phyloP scores from a whole-genome alignment of 225 moss, liverwort and hornwort genomes.

The Bryum argenteum region DNA sequence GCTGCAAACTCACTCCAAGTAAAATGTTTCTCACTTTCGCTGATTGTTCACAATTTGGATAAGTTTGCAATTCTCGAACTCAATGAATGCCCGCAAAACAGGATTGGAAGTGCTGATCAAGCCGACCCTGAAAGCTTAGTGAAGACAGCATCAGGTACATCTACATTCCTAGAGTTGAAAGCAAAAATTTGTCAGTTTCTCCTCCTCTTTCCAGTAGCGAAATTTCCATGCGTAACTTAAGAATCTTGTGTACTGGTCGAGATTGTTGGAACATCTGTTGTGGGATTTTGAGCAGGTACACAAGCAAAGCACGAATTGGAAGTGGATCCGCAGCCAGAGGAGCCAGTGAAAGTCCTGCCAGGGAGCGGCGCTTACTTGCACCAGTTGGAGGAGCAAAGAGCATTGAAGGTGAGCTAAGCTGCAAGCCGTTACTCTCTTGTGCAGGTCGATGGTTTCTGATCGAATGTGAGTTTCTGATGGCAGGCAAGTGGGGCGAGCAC shows the following conservation, averaged over 20 bases:
- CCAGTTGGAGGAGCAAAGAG: slow-evolving; percentile 65
- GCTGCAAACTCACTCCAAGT: slow-evolving; percentile 52
- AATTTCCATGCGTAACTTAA: neutral
- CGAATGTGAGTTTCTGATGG: neutral
- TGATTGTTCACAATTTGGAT: too few relatives aligned
- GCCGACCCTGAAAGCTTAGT: slow-evolving; percentile 48
- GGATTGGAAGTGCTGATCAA: slow-evolving; percentile 34
- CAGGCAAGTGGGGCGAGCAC: slow-evolving; percentile 64
- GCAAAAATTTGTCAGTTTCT: neutral
- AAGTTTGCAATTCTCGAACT: neutral
- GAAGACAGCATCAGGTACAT: slow-evolving; percentile 31
- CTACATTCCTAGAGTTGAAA: too few relatives aligned
- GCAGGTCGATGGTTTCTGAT: too few relatives aligned
- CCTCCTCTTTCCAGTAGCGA: neutral
- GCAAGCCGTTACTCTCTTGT: too few relatives aligned
- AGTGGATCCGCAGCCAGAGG: slow-evolving; percentile 22
- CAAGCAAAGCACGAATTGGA: slow-evolving; percentile 19
- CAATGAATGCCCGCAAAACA: slow-evolving; percentile 21
- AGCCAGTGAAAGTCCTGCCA: slow-evolving; percentile 32
- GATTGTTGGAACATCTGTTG: too few relatives aligned
- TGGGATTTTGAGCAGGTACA: neutral
- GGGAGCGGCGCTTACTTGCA: slow-evolving; percentile 77
- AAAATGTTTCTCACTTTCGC: neutral
- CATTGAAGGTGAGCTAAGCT: slow-evolving; percentile 59
- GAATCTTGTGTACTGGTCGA: neutral